Base-by-base conservation (phyloP, 805 yeast species). In the Yarrowia sp. region DNA sequence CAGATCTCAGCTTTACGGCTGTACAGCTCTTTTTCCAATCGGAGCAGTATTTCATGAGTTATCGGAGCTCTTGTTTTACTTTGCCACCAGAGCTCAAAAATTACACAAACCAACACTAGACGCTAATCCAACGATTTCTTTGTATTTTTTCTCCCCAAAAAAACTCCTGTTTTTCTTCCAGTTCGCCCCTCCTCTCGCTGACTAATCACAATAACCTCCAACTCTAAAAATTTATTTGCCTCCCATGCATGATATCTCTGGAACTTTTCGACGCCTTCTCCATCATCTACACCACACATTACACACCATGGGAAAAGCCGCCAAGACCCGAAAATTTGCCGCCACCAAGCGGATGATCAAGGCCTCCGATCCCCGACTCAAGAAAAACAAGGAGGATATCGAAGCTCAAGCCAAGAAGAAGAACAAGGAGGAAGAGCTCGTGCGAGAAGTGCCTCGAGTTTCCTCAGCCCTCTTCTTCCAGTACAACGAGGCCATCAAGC, bases 301-400 rank as follows among this genome's bases (percentile, higher is more conserved):
- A 53, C 43, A 53, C 35, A 45, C 5, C 32, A 94, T 95, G 99
- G 98, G 98, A 70, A 95, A 92, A 79, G 97, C 97, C 41, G 92
- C 90, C 82, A 95, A 95, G 81, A 94, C 98, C 12, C 86, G 98
- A 85, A 92, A 93, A 89, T 92, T 94, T 76, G 97, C 97, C n/a
- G 86, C 86, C 67, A 93, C 91, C 70, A 95, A 95, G 80, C 87
- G 97, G 70, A 87, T 93, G 41, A 79, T 93, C 69, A 86, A 87
- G 72, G 82, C 89, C 72, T 90, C 89, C 73, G 97, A 91, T 72
- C 85, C 88, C 36, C 82, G 92, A 71, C 75, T 65, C 52, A 65
- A 43, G 14, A 67, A 61, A 53, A 79, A 81, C 67, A 77, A 80
- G 75, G 82, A 80, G 71, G 82, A 82, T 67, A 79, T 82, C 69